Base-by-base conservation (phyloP, 139 green algal genomes). In the Chlamydomonas sp. region DNA sequence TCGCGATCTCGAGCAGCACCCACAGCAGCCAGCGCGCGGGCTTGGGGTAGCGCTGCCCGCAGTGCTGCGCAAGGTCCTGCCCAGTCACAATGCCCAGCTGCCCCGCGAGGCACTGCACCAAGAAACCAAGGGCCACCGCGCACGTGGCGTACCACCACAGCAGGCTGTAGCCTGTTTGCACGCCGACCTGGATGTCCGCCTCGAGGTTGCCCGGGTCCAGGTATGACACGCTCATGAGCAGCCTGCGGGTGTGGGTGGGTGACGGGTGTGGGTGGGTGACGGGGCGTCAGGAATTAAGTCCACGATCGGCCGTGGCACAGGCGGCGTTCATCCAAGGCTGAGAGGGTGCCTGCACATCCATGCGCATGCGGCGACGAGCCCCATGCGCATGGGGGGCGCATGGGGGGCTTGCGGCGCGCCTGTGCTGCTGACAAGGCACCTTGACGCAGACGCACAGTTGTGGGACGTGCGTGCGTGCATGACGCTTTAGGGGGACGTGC, bases 181-280 rank as follows among this genome's bases (percentile, higher is more conserved):
- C 59, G 31, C 59, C 59, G 4, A 66, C 59, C 4, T 39, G 20
- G 59, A 66, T 66, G 33, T 66, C 59, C 8, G 33, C 54, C 26
- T 64, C 54, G 24, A 64, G 26, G 54, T 64, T 64, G 24, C 54
- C 54, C 34, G 54, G 54, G 54, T 64, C 54, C 54, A 64, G 16
- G 54, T 64, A 64, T 22, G 54, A 64, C 24, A 64, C 54, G 26
- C 54, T 64, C 54, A 64, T 64, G 10, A 64, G 54, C 8, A 64
- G 16, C 16, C 54, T 64, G 16, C 13, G 43, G 54, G n/a, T n/a
- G n/a, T n/a, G n/a, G n/a, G n/a, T n/a, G n/a, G n/a, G n/a, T n/a
- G n/a, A n/a, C n/a, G n/a, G n/a, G n/a, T n/a, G n/a, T n/a, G n/a
- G n/a, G n/a, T n/a, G n/a, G n/a, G n/a, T n/a, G n/a, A n/a, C n/a